Conservation (phyloP, 192 early-diverging fungal species). For the Rhizophagus prolifer region DNA sequence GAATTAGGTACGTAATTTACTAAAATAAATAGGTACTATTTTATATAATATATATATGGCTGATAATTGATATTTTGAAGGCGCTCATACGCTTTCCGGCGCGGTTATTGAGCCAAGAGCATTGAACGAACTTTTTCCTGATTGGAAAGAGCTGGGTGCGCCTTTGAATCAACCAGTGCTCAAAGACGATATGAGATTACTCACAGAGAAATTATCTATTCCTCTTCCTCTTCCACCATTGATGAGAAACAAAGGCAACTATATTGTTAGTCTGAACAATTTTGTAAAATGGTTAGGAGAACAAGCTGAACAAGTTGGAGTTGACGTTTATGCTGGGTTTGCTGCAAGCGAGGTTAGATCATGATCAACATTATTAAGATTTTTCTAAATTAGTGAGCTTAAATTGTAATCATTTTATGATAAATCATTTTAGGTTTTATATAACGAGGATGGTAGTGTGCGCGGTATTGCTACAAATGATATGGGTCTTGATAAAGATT, state of each 20-base stretch:
- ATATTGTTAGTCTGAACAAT: conserved; percentile 92
- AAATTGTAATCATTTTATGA: neutral
- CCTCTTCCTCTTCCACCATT: conserved; percentile 91
- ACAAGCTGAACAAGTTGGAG: conserved; percentile 92
- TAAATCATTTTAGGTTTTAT: conserved; percentile 59
- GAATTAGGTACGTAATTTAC: conserved; percentile 69
- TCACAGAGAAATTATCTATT: conserved; percentile 75
- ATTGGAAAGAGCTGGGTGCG: conserved; percentile 95
- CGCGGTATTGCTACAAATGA: conserved; percentile 93
- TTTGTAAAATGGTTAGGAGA: conserved; percentile 96
- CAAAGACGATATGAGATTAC: conserved; percentile 80
- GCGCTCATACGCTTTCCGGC: conserved; percentile 93
- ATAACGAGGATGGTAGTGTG: conserved; percentile 90
- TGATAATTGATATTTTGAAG: conserved; percentile 32
- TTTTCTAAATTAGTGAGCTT: neutral
- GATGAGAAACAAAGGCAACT: conserved; percentile 97
- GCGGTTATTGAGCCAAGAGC: conserved; percentile 92
- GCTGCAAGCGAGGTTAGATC: conserved; percentile 78
- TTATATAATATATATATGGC: neutral
- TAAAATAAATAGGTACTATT: neutral
- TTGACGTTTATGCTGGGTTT: conserved; percentile 91
- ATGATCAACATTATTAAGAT: neutral
- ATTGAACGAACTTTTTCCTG: conserved; percentile 92
- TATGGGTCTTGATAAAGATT: conserved; percentile 87
- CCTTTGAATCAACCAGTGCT: conserved; percentile 85